Conservation (phyloP, 2,329 filamentous ascomycete genomes). For the Paraconiothyrium sp. region DNA sequence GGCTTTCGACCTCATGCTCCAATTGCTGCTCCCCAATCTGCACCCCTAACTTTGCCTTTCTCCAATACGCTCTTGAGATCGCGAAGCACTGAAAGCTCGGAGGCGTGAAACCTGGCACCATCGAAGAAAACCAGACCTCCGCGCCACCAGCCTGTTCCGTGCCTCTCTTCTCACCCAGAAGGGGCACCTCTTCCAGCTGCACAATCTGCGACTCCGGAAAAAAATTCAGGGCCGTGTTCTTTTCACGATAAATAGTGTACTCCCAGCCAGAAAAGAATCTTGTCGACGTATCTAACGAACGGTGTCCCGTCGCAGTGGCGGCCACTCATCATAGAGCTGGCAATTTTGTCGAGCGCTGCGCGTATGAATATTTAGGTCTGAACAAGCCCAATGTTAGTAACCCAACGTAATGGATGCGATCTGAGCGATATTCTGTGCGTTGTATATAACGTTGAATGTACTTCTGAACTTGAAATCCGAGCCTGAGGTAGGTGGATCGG, state of each 20-base stretch:
- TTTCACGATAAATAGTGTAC: slow-evolving; percentile 16
- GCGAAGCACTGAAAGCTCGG: slow-evolving; percentile 39
- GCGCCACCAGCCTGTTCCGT: slow-evolving; percentile 24
- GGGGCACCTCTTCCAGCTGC: slow-evolving; percentile 20
- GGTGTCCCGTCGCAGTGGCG: neutral
- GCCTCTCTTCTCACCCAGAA: slow-evolving; percentile 20
- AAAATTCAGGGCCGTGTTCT: slow-evolving; percentile 30
- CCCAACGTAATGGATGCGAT: slow-evolving; percentile 29
- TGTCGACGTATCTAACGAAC: slow-evolving; percentile 8
- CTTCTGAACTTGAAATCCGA: slow-evolving; percentile 31
- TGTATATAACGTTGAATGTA: slow-evolving; percentile 22
- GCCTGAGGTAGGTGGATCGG: slow-evolving; percentile 27
- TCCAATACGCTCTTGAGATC: slow-evolving; percentile 30
- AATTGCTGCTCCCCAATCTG: slow-evolving; percentile 35
- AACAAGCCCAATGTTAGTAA: slow-evolving; percentile 31
- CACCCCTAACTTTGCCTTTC: slow-evolving; percentile 28
- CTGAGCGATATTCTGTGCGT: slow-evolving; percentile 22
- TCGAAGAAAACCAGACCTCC: slow-evolving; percentile 32
- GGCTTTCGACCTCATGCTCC: slow-evolving; percentile 26
- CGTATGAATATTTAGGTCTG: slow-evolving; percentile 31
- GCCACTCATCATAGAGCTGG: slow-evolving; percentile 13
- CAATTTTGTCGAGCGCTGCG: slow-evolving; percentile 30
- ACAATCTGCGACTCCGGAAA: slow-evolving; percentile 24
- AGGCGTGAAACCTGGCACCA: slow-evolving; percentile 31
- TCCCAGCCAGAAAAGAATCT: slow-evolving; percentile 16